Percentiles rank a stretch among this genome's conserved stretches.
Conservation (phyloP, 1,284 basidiomycete genomes). For the Cerrena zonata region DNA sequence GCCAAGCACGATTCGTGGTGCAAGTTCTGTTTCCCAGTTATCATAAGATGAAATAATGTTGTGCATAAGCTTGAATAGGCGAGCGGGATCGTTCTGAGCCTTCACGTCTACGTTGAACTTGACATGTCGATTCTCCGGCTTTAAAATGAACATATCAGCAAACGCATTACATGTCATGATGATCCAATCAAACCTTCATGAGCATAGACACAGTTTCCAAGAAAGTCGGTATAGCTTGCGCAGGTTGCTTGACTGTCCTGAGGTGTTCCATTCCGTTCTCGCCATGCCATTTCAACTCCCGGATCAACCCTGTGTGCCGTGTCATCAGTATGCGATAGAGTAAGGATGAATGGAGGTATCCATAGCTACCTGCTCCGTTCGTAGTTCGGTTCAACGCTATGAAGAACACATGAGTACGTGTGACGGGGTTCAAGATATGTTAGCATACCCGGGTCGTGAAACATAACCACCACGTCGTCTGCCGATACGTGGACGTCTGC, state of each 20-base stretch:
- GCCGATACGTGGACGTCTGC: constrained; percentile 92
- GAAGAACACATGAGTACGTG: background rate
- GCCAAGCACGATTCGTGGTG: constrained; percentile 86
- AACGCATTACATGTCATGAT: background rate
- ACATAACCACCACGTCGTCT: constrained; percentile 90
- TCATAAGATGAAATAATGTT: constrained; percentile 65
- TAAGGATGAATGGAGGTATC: background rate
- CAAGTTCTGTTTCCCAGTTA: constrained; percentile 75
- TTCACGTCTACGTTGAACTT: constrained; percentile 93
- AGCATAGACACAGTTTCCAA: constrained; percentile 75
- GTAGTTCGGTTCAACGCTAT: constrained; percentile 66
- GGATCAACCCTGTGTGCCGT: constrained; percentile 50
- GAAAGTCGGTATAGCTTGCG: constrained; percentile 85
- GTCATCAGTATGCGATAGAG: background rate
- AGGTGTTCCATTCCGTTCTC: constrained; percentile 76
- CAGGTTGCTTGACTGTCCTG: constrained; percentile 75
- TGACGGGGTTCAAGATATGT: constrained; percentile 10
- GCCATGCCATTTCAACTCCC: constrained; percentile 66
- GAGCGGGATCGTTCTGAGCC: constrained; percentile 84
- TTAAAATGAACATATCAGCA: background rate
- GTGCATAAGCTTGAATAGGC: constrained; percentile 84
- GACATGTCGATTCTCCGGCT: constrained; percentile 82
- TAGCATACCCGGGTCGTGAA: constrained; percentile 81
- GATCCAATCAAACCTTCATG: constrained; percentile 52
- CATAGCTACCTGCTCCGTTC: constrained; percentile 51